phyloP scores from a whole-genome alignment of 345 rosid species.

The Salix koriyanagi region DNA sequence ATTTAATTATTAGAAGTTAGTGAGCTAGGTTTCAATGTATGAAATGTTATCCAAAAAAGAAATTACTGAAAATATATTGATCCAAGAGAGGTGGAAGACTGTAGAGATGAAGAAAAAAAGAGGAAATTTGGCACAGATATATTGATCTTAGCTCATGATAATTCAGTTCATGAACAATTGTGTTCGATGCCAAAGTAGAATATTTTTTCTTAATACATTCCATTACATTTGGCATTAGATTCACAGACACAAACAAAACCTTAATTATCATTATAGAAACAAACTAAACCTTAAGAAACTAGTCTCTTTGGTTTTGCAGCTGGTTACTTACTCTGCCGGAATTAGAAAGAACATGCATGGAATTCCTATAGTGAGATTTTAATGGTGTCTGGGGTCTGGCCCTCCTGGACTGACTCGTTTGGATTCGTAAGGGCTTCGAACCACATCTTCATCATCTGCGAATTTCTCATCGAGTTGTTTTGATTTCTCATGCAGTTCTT shows the following conservation, averaged over 20 bases:
- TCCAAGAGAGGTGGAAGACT: not conserved
- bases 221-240: not conserved
- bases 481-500: slow-evolving; percentile 12
- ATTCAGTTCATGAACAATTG: not conserved
- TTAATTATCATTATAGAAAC: not conserved
- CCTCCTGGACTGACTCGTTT: slow-evolving; percentile 36
- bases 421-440: slow-evolving; percentile 1
- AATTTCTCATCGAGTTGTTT: not conserved
- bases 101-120: not conserved
- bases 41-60: no score
- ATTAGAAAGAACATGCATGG: not conserved
- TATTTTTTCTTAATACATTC: not conserved
- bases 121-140: not conserved
- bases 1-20: no score
- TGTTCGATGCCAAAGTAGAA: not conserved
- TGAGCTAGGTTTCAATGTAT: no score
- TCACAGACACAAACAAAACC: not conserved
- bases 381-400: slow-evolving; percentile 43
- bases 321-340: not conserved
- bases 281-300: not conserved
- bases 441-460: not conserved
- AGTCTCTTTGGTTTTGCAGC: not conserved
- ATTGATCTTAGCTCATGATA: not conserved
- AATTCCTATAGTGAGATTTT: not conserved
- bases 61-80: no score